Percentiles rank a stretch among this genome's conserved stretches.
phyloP scores from a whole-genome alignment of 495 filamentous ascomycete genomes.

The Penicillium lividum region DNA sequence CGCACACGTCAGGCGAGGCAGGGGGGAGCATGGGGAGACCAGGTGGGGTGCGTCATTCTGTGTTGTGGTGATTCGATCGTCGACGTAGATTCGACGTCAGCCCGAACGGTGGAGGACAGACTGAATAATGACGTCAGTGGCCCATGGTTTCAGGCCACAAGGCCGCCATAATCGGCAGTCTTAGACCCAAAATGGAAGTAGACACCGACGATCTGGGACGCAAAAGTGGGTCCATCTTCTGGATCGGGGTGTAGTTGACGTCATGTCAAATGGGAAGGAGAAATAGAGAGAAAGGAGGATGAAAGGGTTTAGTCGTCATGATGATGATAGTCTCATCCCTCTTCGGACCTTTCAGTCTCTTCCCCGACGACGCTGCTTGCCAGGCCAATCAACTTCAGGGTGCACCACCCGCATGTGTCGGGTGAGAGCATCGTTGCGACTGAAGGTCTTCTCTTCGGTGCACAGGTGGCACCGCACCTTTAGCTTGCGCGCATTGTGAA shows the following conservation, averaged over 20 bases:
- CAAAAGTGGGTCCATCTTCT: constrained; percentile 9
- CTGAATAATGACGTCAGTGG: constrained; percentile 22
- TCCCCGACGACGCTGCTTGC: constrained; percentile 55
- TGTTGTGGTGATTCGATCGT: constrained; percentile 17
- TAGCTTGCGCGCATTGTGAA: constrained; percentile 90
- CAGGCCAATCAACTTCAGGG: constrained; percentile 78
- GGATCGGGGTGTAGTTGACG: constrained; percentile 17
- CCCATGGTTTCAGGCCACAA: constrained; percentile 19
- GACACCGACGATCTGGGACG: constrained; percentile 20
- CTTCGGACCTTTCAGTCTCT: constrained; percentile 33
- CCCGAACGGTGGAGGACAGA: constrained; percentile 8
- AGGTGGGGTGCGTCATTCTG: constrained; percentile 21
- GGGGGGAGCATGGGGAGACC: constrained; percentile 3
- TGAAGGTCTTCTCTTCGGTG: constrained; percentile 97
- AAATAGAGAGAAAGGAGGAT: neutral
- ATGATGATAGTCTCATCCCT: constrained; percentile 24
- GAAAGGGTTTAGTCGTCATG: constrained; percentile 22
- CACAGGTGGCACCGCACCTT: constrained; percentile 95
- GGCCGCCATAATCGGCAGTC: constrained; percentile 13
- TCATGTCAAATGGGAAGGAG: constrained; percentile 12
- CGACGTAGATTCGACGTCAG: constrained; percentile 27
- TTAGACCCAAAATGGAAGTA: constrained; percentile 18
- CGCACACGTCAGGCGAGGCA: constrained; percentile 24
- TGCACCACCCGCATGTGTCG: constrained; percentile 91
- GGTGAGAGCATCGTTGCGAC: constrained; percentile 87